Evolutionary conservation across 2,329 filamentous ascomycete species (phyloP).

Genomic region (Thelonectria discophora): DNA sequence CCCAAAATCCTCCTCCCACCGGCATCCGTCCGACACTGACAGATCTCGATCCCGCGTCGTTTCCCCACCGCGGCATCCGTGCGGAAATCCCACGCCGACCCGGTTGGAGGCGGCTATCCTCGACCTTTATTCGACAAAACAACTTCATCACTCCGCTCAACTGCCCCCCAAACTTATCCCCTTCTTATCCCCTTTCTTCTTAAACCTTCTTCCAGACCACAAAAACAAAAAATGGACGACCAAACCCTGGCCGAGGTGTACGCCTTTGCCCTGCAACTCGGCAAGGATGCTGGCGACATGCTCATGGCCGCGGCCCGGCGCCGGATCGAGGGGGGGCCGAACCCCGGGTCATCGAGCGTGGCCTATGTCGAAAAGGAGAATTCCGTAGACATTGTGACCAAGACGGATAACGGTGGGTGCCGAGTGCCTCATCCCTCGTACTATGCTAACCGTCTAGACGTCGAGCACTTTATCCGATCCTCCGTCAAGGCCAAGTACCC

Average conservation of each 20-base stretch:
- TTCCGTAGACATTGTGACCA: constrained; percentile 79
- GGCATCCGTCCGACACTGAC: not conserved
- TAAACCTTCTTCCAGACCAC: not conserved
- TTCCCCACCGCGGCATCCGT: constrained; percentile 32
- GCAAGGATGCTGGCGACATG: constrained; percentile 73
- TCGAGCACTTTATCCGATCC: constrained; percentile 74
- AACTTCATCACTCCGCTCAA: not conserved
- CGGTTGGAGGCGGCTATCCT: constrained; percentile 34
- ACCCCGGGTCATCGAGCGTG: constrained; percentile 29
- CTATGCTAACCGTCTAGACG: constrained; percentile 57
- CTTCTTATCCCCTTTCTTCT: constrained; percentile 2
- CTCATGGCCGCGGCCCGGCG: constrained; percentile 67
- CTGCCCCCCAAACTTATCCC: constrained; percentile 1
- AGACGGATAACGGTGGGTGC: constrained; percentile 73
- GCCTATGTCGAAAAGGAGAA: constrained; percentile 71
- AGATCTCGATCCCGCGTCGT: constrained; percentile 13
- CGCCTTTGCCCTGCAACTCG: constrained; percentile 74
- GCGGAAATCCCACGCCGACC: constrained; percentile 19
- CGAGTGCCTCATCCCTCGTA: not conserved
- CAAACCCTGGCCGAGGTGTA: constrained; percentile 72
- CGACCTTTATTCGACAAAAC: constrained; percentile 16
- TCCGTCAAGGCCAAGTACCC: constrained; percentile 70
- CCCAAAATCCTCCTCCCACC: too few relatives aligned
- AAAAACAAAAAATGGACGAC: constrained; percentile 43
- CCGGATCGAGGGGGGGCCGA: constrained; percentile 38